Conservation (phyloP, 305 asterid species). For the Fraxinus xanthoxyloides region DNA sequence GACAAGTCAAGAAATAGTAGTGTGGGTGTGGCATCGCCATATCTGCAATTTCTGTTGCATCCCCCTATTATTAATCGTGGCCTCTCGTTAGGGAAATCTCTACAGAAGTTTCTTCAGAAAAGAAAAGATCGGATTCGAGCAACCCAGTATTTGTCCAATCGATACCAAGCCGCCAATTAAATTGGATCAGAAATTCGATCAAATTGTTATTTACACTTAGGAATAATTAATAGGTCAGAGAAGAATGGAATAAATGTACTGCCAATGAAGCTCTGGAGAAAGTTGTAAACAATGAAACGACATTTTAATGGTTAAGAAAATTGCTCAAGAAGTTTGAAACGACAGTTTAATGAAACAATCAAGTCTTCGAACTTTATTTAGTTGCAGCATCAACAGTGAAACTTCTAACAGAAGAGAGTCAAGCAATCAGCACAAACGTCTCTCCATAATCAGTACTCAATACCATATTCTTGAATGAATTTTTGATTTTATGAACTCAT, state of each 20-base stretch:
- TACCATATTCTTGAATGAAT: neutral
- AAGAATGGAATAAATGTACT: neutral
- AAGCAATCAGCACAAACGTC: neutral
- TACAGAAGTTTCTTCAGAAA: conserved; percentile 14
- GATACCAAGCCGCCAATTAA: neutral
- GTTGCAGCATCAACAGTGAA: neutral
- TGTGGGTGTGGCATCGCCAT: neutral
- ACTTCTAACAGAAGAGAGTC: neutral
- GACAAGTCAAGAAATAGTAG: neutral
- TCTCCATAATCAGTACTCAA: conserved; percentile 6
- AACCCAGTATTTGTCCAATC: neutral
- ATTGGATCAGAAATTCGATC: neutral
- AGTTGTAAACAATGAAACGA: neutral
- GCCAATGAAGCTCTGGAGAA: neutral
- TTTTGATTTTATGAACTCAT: neutral
- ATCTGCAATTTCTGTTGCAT: conserved; percentile 6
- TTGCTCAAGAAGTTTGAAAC: neutral
- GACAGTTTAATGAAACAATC: too few species aligned
- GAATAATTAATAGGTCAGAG: neutral
- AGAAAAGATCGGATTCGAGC: conserved; percentile 14
- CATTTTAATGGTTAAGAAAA: neutral
- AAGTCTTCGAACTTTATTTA: neutral
- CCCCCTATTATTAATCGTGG: neutral
- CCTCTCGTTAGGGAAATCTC: conserved; percentile 17
- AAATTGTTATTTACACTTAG: too few species aligned